A percentile compares a stretch with the other conserved stretches of the same genome.
Evolutionary conservation across 1,284 basidiomycete species (phyloP).

Genomic region (Pseudozyma flocculosa): DNA sequence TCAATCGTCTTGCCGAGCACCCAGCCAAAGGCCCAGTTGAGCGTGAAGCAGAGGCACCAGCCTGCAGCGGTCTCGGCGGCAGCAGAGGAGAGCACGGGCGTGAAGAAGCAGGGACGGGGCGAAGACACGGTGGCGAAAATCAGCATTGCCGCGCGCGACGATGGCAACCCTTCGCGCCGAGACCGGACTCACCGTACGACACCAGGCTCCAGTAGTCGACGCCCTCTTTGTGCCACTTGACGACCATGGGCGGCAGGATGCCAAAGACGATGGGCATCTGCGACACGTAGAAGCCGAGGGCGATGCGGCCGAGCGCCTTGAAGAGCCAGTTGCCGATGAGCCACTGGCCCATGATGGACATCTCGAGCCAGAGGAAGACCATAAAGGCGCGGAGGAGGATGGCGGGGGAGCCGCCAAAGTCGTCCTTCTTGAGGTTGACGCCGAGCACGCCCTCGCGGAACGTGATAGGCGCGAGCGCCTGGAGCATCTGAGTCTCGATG

Average conservation of each 20-base stretch:
- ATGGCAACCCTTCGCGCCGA: no score
- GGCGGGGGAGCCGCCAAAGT: slow-evolving; percentile 28
- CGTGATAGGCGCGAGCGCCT: slow-evolving; percentile 51
- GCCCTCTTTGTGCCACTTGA: slow-evolving; percentile 31
- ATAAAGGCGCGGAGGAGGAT: slow-evolving; percentile 35
- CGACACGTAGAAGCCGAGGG: slow-evolving; percentile 60
- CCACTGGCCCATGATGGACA: slow-evolving; percentile 60
- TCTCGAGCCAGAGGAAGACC: slow-evolving; percentile 58
- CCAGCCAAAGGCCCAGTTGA: slow-evolving; percentile 59
- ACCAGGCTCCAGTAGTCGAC: neutral
- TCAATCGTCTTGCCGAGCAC: slow-evolving; percentile 14
- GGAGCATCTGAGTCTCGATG: slow-evolving; percentile 53
- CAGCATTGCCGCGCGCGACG: no score
- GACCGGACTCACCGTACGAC: neutral
- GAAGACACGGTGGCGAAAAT: no score
- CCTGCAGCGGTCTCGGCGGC: no score
- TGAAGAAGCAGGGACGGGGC: no score
- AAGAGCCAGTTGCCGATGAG: slow-evolving; percentile 58
- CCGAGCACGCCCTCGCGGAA: slow-evolving; percentile 57
- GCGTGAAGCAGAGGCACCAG: slow-evolving; percentile 58
- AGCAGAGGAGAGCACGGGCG: no score
- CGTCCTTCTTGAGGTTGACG: slow-evolving; percentile 36
- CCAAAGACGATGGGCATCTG: slow-evolving; percentile 60
- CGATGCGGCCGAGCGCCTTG: slow-evolving; percentile 59
- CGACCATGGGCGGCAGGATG: slow-evolving; percentile 59